These are phyloP conservation scores for Verticillium klebahnii DNA, from an alignment of 2,329 filamentous ascomycete species.

Conservation along the genomic window DNA sequence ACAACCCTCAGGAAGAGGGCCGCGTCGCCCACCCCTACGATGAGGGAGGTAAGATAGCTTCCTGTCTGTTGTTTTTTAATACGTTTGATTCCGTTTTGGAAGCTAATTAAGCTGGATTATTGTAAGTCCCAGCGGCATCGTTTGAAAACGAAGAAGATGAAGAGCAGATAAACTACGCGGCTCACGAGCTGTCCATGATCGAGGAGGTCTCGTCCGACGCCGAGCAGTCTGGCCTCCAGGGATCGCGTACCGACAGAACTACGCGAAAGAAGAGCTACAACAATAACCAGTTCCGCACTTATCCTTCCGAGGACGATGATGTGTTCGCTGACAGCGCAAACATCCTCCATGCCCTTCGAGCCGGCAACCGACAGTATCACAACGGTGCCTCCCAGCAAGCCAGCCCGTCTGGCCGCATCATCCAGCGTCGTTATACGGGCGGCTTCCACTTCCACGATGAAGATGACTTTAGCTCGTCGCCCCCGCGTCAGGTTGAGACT, in stretches of 20 bases:
- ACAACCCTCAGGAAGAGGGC: not conserved
- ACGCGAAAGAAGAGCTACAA: not conserved
- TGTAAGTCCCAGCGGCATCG: not conserved
- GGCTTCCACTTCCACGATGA: not conserved
- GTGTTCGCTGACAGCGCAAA: too few relatives aligned
- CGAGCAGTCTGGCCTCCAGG: not conserved
- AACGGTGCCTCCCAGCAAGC: not conserved
- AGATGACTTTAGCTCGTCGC: not conserved
- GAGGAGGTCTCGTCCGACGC: conserved; percentile 1
- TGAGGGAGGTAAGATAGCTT: not conserved
- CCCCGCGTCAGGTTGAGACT: not conserved
- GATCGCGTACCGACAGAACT: not conserved
- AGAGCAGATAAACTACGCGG: not conserved
- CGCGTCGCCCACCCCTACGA: not conserved
- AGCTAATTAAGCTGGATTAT: not conserved
- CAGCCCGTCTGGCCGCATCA: not conserved
- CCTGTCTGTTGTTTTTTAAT: not conserved
- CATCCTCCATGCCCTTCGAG: not conserved
- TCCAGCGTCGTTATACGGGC: not conserved
- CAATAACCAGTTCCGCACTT: not conserved
- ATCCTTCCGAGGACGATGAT: not conserved
- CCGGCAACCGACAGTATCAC: not conserved
- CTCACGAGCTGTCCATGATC: not conserved
- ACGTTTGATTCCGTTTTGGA: not conserved
- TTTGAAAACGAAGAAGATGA: not conserved